Percentiles rank a stretch among this genome's conserved stretches.
Evolutionary conservation across 1,139 yeast genomes (phyloP).

Genomic region (Hyphopichia khmerensis): DNA sequence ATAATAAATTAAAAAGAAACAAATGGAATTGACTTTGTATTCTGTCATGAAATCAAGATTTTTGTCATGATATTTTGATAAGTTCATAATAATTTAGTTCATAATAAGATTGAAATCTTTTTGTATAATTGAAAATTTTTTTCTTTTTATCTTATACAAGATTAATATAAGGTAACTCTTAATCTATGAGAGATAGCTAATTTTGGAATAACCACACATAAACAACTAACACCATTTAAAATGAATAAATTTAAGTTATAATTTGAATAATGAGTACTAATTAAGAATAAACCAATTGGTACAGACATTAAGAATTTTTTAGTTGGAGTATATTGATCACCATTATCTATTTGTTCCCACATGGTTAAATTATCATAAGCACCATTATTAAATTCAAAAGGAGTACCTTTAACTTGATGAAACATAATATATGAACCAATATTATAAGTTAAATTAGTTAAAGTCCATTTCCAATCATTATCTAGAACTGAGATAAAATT

Average conservation of each 20-base stretch:
- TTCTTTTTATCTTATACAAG: too few species aligned
- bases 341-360: slow-evolving; percentile 99
- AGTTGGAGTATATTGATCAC: slow-evolving; percentile 95
- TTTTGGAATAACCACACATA: slow-evolving; percentile 84
- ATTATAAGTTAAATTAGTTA: slow-evolving; percentile 86
- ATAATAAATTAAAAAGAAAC: neutral
- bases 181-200: slow-evolving; percentile 78
- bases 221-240: slow-evolving; percentile 76
- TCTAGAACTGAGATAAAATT: slow-evolving; percentile 70
- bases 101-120: too few species aligned
- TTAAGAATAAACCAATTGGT: slow-evolving; percentile 81
- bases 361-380: slow-evolving; percentile 94
- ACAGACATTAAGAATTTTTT: slow-evolving; percentile 89
- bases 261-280: slow-evolving; percentile 87
- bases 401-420: slow-evolving; percentile 94
- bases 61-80: too few species aligned
- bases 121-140: too few species aligned
- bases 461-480: slow-evolving; percentile 89
- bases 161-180: slow-evolving; percentile 56
- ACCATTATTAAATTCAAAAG: slow-evolving; percentile 94
- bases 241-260: slow-evolving; percentile 79
- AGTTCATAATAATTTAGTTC: too few species aligned
- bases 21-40: too few species aligned
- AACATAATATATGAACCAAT: slow-evolving; percentile 94
- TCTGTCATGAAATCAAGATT: too few species aligned